These are phyloP conservation scores for Bryoglossum gracile DNA, from an alignment of 495 filamentous ascomycete species.

Conservation along the genomic window DNA sequence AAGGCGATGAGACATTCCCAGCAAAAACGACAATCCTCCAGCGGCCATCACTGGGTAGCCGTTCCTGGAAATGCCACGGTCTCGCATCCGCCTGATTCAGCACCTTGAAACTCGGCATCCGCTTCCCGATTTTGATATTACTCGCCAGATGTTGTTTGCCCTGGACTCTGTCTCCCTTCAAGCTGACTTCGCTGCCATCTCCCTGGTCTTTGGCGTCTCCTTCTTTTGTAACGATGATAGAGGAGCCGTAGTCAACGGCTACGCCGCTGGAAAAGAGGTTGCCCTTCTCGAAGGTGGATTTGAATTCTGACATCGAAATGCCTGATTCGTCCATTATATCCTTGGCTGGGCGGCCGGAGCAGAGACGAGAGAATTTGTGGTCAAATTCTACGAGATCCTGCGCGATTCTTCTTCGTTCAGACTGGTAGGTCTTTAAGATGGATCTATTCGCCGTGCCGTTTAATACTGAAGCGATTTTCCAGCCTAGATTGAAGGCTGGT, in stretches of 20 bases:
- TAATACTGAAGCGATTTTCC: conserved; percentile 61
- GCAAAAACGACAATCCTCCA: conserved; percentile 61
- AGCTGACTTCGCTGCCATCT: conserved; percentile 49
- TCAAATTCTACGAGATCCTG: conserved; percentile 71
- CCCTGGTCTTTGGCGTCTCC: conserved; percentile 17
- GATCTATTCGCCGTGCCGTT: conserved; percentile 42
- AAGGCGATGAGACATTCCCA: conserved; percentile 45
- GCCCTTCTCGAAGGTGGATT: conserved; percentile 29
- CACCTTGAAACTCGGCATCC: conserved; percentile 53
- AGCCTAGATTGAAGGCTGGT: conserved; percentile 59
- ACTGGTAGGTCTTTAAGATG: conserved; percentile 62
- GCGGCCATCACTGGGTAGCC: conserved; percentile 45
- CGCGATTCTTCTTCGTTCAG: conserved; percentile 60
- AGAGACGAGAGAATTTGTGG: conserved; percentile 44
- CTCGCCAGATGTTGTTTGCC: conserved; percentile 30
- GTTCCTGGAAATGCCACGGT: conserved; percentile 45
- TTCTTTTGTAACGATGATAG: conserved; percentile 40
- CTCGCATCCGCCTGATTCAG: conserved; percentile 52
- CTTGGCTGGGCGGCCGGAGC: conserved; percentile 35
- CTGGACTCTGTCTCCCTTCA: conserved; percentile 15
- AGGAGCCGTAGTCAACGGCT: conserved; percentile 33
- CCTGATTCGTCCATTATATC: conserved; percentile 29
- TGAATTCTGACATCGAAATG: conserved; percentile 40
- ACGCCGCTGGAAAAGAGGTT: conserved; percentile 33
- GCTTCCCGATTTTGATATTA: conserved; percentile 45